Base-by-base conservation (phyloP, 1,284 basidiomycete genomes). In the Porogramme epimiltina region DNA sequence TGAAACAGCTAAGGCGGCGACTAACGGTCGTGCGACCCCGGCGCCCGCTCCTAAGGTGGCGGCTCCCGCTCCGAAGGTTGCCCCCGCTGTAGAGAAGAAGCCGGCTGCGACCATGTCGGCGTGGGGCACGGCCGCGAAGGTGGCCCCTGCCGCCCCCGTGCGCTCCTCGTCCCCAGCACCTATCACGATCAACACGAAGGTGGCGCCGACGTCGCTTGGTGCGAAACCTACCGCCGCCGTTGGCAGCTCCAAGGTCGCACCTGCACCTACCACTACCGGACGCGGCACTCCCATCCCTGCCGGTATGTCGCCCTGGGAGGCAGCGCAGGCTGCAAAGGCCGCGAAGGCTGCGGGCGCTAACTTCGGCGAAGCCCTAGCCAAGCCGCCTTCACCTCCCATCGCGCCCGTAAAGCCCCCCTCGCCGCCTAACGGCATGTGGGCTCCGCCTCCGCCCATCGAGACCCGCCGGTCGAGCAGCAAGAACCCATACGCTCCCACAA, bases 101-200 rank as follows among this genome's bases (percentile, higher is more conserved):
- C 23, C 51, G 5, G 48, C 46, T 5, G 18, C 51, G 6, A 20
- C 48, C 10, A 20, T 34, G n/a, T 19, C 53, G 11, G 42, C 28
- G 1, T 52, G 51, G 55, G 41, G 39, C n/a, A 16, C 34, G 6
- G 34, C 34, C 23, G 23, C 42, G 4, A 49, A 49, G 47, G 42
- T 45, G 8, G 43, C 39, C 19, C 26, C 45, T 4, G 22, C 49
- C 19, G 33, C 31, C 19, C 44, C 49, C 15, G 39, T 41, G 11
- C 51, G 51, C 3, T 42, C 48, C 19, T 48, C 53, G 4, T 55
- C 53, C 10, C 56, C 53, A 25, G 53, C 56, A 9, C 55, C 56
- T n/a, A 47, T 51, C 47, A 41, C 56, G 18, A 56, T 56, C 51
- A 56, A 56, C 45, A 56, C 55, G 8, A 53, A 53, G 34, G 1